Evolutionary conservation across 2,329 filamentous ascomycete species (phyloP), one percentile per base, ranked within the genome.

Genomic region (Monosporascus sp.): DNA sequence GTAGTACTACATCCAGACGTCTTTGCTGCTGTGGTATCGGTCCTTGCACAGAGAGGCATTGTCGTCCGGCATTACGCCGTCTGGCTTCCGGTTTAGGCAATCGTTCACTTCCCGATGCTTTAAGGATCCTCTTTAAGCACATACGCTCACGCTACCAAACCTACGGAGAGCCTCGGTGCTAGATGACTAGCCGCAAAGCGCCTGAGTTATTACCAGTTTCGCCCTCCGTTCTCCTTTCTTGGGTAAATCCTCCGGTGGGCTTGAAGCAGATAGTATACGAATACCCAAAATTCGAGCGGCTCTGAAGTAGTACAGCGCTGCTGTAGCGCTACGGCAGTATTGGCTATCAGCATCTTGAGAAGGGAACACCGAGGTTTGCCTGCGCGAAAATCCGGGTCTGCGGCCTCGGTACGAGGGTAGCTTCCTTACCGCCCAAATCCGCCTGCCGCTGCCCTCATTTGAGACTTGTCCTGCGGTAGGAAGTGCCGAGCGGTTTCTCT

Each of bases 271-370:
- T 41, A 18, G 41, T 24, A 38, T 45, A 27, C 24, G 34, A 39
- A 46, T 20, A 24, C 34, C 54, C 31, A 49, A 41, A 48, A 48
- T 39, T 49, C 31, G 54, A 58, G 56, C 55, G 58, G 55, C 52
- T 56, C 56, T 59, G 48, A 53, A 61, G 64, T 65, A 57, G 57
- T 59, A 66, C 64, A 64, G 57, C 59, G 58, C 58, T 63, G 58
- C 59, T 58, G 60, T 59, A 56, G 57, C 53, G 55, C 60, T 56
- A 53, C 51, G 51, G 51, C 55, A 50, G 54, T 51, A 55, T 54
- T 58, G 59, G 57, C 49, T 53, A 54, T 56, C 54, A 55, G 58
- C 54, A 54, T 56, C 55, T 49, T 48, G 53, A 56, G 56, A 57
- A 57, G 58, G 54, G 58, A 61, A 58, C 52, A 55, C 53, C 56